Conservation (phyloP, 306 rosid genomes). For the Medicago lupulina region DNA sequence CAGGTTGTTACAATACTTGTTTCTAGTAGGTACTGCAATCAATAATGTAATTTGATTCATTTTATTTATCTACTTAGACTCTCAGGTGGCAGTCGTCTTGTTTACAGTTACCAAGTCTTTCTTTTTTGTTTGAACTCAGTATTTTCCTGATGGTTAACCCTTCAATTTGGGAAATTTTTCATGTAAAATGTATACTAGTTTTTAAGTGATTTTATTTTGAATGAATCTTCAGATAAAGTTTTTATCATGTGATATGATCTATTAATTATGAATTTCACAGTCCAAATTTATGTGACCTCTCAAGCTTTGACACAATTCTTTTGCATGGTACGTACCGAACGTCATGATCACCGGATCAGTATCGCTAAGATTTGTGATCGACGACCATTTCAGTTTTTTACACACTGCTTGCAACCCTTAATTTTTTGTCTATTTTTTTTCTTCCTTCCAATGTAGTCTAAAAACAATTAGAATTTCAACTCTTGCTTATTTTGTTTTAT, state of each 20-base stretch:
- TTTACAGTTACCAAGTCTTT: conserved; percentile 24
- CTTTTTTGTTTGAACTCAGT: conserved; percentile 7
- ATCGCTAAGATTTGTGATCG: no score
- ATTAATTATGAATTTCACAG: conserved; percentile 4
- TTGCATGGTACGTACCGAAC: not conserved
- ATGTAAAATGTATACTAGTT: conserved; percentile 32
- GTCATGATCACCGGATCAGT: not conserved
- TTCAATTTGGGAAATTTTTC: conserved; percentile 37
- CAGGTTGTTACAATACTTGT: conserved; percentile 48
- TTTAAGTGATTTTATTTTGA: conserved; percentile 20
- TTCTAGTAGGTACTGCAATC: conserved; percentile 44
- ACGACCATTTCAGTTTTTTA: no score
- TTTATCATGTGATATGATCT: not conserved
- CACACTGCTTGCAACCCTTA: not conserved
- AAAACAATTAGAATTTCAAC: not conserved
- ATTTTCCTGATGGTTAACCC: conserved; percentile 26
- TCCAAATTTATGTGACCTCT: not conserved
- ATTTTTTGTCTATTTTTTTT: not conserved
- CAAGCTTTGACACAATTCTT: not conserved
- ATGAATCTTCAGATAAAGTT: conserved; percentile 12
- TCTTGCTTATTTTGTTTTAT: not conserved
- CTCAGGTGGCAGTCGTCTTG: conserved; percentile 16
- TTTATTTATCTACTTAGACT: conserved; percentile 24
- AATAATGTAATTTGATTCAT: conserved; percentile 46
- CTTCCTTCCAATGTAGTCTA: not conserved